These are phyloP conservation scores for Wickerhamomyces bisporus DNA, from an alignment of 805 yeast genomes.

Conservation along the genomic window DNA sequence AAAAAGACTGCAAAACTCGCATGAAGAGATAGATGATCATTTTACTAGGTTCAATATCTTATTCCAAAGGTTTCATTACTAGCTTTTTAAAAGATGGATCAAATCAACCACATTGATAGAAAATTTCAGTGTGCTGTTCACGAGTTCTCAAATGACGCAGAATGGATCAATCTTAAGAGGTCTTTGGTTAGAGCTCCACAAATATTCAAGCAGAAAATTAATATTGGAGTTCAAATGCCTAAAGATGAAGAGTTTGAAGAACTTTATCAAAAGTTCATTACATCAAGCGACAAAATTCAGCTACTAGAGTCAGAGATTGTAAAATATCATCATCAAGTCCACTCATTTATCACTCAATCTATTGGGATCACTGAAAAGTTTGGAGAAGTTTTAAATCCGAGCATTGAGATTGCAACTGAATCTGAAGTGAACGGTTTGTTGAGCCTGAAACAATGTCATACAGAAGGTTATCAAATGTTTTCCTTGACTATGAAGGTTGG, in stretches of 20 bases:
- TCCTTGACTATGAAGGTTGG: background rate
- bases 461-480: background rate
- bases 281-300: constrained; percentile 2
- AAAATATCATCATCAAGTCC: constrained; percentile 2
- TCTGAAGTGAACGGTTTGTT: no score
- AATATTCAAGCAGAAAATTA: constrained; percentile 76
- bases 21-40: no score
- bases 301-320: constrained; percentile 13
- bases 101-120: constrained; percentile 3
- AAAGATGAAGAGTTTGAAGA: constrained; percentile 38
- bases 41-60: no score
- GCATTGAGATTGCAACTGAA: constrained; percentile 4
- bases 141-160: constrained; percentile 20
- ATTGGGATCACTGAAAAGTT: constrained; percentile 5
- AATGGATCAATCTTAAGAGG: constrained; percentile 47
- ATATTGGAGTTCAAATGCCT: constrained; percentile 57
- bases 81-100: no score
- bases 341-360: constrained; percentile 7
- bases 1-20: no score
- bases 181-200: constrained; percentile 87
- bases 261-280: constrained; percentile 2
- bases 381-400: constrained; percentile 8
- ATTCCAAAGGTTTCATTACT: no score
- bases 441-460: no score
- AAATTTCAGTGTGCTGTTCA: constrained; percentile 22